These are phyloP conservation scores for Lumnitzera racemosa DNA, from an alignment of 345 rosid genomes.

Conservation along the genomic window DNA sequence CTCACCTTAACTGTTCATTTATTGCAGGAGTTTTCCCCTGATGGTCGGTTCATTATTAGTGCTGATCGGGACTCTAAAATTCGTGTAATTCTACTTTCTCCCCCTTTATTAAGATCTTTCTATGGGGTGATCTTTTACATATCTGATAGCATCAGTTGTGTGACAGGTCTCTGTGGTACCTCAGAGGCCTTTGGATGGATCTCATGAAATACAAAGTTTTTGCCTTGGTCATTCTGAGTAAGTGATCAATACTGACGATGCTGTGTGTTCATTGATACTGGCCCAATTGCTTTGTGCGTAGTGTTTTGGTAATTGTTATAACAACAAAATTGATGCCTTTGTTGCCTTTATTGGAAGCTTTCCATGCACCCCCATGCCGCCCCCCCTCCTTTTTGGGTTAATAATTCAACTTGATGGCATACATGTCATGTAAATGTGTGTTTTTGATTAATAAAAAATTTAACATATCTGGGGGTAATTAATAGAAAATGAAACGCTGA, in stretches of 20 bases:
- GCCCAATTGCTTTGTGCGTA: not conserved
- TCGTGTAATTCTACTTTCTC: slow-evolving; percentile 46
- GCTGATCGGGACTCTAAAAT: slow-evolving; percentile 90
- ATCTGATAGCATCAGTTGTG: slow-evolving; percentile 11
- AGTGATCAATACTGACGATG: slow-evolving; percentile 35
- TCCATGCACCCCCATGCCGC: no score
- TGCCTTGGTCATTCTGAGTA: slow-evolving; percentile 97
- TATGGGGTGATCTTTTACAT: slow-evolving; percentile 6
- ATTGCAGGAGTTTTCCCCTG: slow-evolving; percentile 81
- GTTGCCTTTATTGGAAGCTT: no score
- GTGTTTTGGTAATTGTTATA: no score
- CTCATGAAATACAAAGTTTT: slow-evolving; percentile 91
- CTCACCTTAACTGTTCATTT: not conserved
- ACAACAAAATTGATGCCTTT: no score
- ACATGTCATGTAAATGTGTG: no score
- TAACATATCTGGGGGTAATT: no score
- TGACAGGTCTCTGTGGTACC: slow-evolving; percentile 77
- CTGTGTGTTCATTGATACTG: not conserved
- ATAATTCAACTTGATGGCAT: no score
- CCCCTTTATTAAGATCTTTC: slow-evolving; percentile 5
- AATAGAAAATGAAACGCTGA: no score
- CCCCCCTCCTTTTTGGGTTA: no score
- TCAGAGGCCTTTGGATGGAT: slow-evolving; percentile 71
- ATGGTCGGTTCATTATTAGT: slow-evolving; percentile 65
- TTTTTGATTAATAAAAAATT: no score